Conservation (phyloP, 2,329 filamentous ascomycete species). For the Penicillium sp. region DNA sequence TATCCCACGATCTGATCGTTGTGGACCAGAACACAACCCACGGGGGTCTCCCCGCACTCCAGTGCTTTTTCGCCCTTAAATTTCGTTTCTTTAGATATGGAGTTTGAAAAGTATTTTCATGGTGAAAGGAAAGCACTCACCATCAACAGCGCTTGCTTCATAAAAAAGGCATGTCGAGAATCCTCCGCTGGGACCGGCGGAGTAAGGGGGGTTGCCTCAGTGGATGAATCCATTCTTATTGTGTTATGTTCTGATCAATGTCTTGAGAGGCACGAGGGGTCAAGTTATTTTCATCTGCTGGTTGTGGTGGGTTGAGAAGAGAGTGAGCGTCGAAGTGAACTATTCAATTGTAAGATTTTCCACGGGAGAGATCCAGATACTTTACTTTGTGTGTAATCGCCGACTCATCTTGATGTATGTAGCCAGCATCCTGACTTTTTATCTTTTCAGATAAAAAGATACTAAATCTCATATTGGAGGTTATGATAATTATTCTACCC, state of each 20-base stretch:
- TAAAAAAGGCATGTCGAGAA: conserved; percentile 62
- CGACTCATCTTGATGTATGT: not conserved
- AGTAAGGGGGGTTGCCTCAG: not conserved
- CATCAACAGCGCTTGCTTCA: conserved; percentile 84
- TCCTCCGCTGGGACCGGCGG: conserved; percentile 15
- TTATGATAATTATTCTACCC: not conserved
- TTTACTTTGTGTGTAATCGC: not conserved
- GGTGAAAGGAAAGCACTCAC: conserved; percentile 46
- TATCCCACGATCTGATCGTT: conserved; percentile 75
- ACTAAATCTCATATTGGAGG: not conserved
- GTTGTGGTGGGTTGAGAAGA: not conserved
- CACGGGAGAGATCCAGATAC: not conserved
- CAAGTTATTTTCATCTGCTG: not conserved
- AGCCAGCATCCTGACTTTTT: not conserved
- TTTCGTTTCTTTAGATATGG: not conserved
- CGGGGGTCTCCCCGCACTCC: conserved; percentile 84
- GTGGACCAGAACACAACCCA: conserved; percentile 91
- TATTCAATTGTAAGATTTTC: not conserved
- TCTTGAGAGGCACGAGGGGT: not conserved
- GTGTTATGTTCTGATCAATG: not conserved
- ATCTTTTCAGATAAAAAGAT: too few species aligned
- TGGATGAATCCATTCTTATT: not conserved
- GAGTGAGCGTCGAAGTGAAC: not conserved
- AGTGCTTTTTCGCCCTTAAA: conserved; percentile 80
- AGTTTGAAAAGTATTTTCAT: not conserved